Percentiles rank a stretch among this genome's conserved stretches.
phyloP scores from a whole-genome alignment of 768 basidiomycete species.

The Serendipita sp. region DNA sequence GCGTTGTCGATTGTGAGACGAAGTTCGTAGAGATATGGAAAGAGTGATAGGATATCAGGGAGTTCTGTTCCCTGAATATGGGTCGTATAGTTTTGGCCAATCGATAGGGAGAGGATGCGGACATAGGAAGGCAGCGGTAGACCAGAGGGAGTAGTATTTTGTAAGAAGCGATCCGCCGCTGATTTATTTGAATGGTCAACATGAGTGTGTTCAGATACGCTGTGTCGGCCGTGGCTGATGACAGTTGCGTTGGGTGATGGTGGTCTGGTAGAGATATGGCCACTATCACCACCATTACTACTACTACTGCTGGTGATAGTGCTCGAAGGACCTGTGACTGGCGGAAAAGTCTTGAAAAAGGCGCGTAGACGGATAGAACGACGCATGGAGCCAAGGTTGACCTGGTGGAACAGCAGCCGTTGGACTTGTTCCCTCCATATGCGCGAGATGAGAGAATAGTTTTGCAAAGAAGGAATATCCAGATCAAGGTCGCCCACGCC shows the following conservation, averaged over 20 bases:
- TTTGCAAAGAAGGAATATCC: conserved; percentile 1
- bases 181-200: not conserved
- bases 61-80: conserved; percentile 4
- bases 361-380: not conserved
- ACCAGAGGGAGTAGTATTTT: not conserved
- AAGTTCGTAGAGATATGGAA: conserved; percentile 4
- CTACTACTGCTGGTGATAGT: not conserved
- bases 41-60: not conserved
- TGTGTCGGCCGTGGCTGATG: not conserved
- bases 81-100: conserved; percentile 2
- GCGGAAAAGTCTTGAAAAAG: not conserved
- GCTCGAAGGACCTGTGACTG: not conserved
- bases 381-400: not conserved
- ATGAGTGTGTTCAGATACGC: not conserved
- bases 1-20: not conserved
- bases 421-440: not conserved
- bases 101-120: not conserved
- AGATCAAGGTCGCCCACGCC: conserved; percentile 1
- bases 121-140: not conserved
- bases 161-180: not conserved
- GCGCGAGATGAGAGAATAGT: not conserved
- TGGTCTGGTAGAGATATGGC: not conserved
- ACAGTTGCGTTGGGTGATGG: not conserved
- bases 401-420: not conserved
- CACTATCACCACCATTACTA: not conserved